phyloP scores from a whole-genome alignment of 2,329 filamentous ascomycete species.

The Arthrobotrys musiformis region DNA sequence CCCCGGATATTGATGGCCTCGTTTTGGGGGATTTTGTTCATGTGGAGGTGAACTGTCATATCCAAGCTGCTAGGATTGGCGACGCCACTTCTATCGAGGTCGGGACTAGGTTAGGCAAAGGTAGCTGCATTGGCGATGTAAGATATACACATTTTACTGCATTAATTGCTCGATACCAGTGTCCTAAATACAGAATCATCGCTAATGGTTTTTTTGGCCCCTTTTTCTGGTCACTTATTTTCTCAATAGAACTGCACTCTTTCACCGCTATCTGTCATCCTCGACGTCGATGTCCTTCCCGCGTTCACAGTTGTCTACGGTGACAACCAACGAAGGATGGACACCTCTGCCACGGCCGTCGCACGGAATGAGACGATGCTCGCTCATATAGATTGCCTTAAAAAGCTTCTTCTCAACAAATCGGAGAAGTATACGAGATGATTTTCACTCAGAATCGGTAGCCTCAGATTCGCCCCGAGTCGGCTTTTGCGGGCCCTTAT shows the following conservation, averaged over 20 bases:
- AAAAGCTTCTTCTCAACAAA: slow-evolving; percentile 49
- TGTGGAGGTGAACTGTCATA: slow-evolving; percentile 70
- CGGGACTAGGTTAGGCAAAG: slow-evolving; percentile 71
- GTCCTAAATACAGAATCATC: background rate
- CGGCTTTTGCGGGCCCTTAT: background rate
- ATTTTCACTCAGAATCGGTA: background rate
- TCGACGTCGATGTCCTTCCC: slow-evolving; percentile 19
- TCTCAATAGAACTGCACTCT: slow-evolving; percentile 41
- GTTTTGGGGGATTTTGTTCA: slow-evolving; percentile 71
- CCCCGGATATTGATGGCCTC: slow-evolving; percentile 63
- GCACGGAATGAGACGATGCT: slow-evolving; percentile 43
- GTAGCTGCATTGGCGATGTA: slow-evolving; percentile 73
- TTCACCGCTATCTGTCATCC: slow-evolving; percentile 29
- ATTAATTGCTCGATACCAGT: background rate
- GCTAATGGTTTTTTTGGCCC: background rate
- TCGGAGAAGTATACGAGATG: slow-evolving; percentile 43
- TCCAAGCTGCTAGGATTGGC: slow-evolving; percentile 68
- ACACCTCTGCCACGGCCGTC: slow-evolving; percentile 26
- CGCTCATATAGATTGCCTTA: slow-evolving; percentile 50
- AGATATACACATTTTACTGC: slow-evolving; percentile 56
- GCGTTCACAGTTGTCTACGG: slow-evolving; percentile 44
- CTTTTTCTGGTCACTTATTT: background rate
- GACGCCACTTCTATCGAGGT: slow-evolving; percentile 73
- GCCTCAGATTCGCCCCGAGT: background rate
- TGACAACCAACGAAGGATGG: slow-evolving; percentile 40